Conservation (phyloP, 306 rosid species). For the Cicer arietinum region DNA sequence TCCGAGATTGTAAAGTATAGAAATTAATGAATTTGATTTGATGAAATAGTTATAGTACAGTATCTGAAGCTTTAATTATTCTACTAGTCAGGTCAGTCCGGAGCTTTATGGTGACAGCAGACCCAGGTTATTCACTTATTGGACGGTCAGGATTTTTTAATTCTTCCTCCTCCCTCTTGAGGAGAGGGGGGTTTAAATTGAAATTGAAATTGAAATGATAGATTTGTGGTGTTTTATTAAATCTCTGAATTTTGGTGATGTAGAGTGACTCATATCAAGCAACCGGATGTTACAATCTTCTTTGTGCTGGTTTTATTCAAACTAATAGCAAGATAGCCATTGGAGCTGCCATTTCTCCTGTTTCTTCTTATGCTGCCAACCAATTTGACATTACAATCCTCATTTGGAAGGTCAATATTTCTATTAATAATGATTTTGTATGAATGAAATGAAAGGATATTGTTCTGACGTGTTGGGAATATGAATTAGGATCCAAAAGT, state of each 20-base stretch:
- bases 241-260: background rate
- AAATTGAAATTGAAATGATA: background rate
- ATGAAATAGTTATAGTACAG: background rate
- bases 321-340: constrained; percentile 79
- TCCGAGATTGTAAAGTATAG: too few relatives aligned
- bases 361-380: constrained; percentile 61
- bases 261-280: constrained; percentile 85
- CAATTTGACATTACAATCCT: constrained; percentile 84
- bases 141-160: constrained; percentile 72
- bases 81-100: constrained; percentile 99
- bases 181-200: background rate
- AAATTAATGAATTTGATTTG: too few relatives aligned
- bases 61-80: constrained; percentile 71
- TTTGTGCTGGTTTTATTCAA: constrained; percentile 88
- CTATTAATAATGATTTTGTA: background rate
- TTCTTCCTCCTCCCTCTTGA: background rate
- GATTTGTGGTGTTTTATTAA: background rate
- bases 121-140: constrained; percentile 92
- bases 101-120: constrained; percentile 96
- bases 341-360: constrained; percentile 93
- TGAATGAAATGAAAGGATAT: background rate
- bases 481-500: constrained; percentile 68
- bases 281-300: constrained; percentile 92
- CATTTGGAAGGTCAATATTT: constrained; percentile 78
- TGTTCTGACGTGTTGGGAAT: background rate